Evolutionary conservation across 2,329 filamentous ascomycete species (phyloP).

Genomic region (Xylariaceae sp.): DNA sequence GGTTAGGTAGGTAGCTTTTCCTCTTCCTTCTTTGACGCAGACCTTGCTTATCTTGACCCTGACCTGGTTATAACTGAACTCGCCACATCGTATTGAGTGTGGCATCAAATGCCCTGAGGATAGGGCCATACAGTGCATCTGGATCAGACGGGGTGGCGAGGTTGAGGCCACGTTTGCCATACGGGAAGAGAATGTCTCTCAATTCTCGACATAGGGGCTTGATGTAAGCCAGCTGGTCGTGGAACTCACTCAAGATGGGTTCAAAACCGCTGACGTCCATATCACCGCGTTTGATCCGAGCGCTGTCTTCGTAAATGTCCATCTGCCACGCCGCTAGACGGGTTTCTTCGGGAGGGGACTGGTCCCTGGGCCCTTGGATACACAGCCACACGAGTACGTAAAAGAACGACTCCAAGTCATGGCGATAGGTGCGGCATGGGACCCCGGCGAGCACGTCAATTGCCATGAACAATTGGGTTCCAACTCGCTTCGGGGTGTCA

Average conservation of each 20-base stretch:
- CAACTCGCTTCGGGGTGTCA: conserved; percentile 2
- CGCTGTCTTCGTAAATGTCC: conserved; percentile 1
- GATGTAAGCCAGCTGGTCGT: not conserved
- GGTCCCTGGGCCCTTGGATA: not conserved
- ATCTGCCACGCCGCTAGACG: conserved; percentile 1
- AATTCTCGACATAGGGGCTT: conserved; percentile 6
- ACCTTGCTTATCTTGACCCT: not conserved
- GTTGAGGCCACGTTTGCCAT: not conserved
- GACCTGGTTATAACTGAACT: too few relatives aligned
- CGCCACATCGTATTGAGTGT: too few relatives aligned
- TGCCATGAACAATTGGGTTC: conserved; percentile 13
- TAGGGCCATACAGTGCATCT: not conserved
- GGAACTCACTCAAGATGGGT: conserved; percentile 4
- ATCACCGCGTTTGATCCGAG: not conserved
- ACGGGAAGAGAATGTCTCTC: not conserved
- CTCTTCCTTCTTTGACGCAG: too few relatives aligned
- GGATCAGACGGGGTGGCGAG: not conserved
- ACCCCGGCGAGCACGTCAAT: not conserved
- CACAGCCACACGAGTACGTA: not conserved
- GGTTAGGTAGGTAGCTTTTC: too few relatives aligned
- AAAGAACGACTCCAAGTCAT: not conserved
- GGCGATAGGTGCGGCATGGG: not conserved
- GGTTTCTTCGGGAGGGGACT: not conserved
- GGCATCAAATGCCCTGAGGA: not conserved
- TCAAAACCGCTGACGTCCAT: conserved; percentile 4